Evolutionary conservation across 352 stramenopile genomes (phyloP), one percentile per base, ranked within the genome.

Genomic region (Globisporangium spinosum): DNA sequence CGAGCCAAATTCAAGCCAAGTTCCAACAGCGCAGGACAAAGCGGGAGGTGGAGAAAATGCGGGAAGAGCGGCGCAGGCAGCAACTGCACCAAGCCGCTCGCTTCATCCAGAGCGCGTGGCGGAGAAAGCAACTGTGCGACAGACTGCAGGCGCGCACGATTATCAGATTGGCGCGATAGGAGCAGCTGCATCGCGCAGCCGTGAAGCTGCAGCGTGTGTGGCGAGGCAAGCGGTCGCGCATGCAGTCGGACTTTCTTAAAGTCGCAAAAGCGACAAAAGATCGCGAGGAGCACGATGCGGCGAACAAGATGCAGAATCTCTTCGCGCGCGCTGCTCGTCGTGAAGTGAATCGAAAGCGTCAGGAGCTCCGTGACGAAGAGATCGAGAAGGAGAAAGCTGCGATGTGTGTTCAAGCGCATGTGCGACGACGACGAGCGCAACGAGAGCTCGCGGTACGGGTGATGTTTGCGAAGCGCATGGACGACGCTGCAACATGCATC

Each of bases 181-280:
- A 69, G 23, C 58, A 64, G 25, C 25, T 70, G 17, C 58, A 71
- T 7, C 53, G 73, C 0, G 81, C 78, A 13, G 79, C 82, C 1
- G 66, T 74, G 12, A 82, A 71, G n/a, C 73, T 98, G 34, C 91
- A 98, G 71, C 75, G 89, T 15, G 64, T 82, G 3, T 97, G 89
- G 79, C 75, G 91, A 47, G 83, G 80, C 7, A 86, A 82, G 58
- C 65, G 76, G 17, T 73, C 72, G 17, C 80, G 82, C 2, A 62
- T 71, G 2, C 68, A 67, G 8, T 69, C 76, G 4, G 69, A 49
- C 8, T 55, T 78, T 10, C 56, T 80, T 20, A 75, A 66, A 25
- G 62, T 71, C 4, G 76, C 74, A 1, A 83, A 79, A n/a, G 49
- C 66, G 3, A 58, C 65, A 0, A 75, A 70, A 9, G 73, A 88